A percentile compares a stretch with the other conserved stretches of the same genome.
Evolutionary conservation across 257 asterid genomes (phyloP).

Genomic region (Orobanche coerulescens): DNA sequence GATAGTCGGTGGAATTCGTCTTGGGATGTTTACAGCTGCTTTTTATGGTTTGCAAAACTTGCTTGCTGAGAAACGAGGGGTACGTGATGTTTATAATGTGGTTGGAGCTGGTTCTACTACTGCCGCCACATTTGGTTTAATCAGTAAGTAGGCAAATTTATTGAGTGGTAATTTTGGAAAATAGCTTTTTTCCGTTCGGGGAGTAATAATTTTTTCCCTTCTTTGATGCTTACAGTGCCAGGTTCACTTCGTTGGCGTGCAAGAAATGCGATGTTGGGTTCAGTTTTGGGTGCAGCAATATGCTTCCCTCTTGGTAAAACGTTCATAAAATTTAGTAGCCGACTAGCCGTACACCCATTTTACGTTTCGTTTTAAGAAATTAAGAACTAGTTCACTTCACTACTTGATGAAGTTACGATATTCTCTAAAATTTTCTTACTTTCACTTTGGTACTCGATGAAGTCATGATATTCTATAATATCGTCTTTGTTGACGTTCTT

Average conservation of each 20-base stretch:
- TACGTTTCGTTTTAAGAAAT: too few relatives aligned
- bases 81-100: conserved; percentile 75
- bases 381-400: too few relatives aligned
- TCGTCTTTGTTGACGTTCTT: background rate
- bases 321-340: conserved; percentile 5
- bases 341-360: background rate
- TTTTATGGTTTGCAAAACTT: conserved; percentile 80
- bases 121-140: conserved; percentile 85
- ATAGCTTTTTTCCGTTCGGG: background rate
- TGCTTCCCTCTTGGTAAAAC: conserved; percentile 87
- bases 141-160: conserved; percentile 42
- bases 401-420: background rate
- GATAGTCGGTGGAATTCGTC: conserved; percentile 89
- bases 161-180: background rate
- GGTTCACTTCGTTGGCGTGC: conserved; percentile 85
- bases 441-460: background rate
- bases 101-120: conserved; percentile 98
- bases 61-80: conserved; percentile 83
- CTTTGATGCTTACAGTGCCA: conserved; percentile 58
- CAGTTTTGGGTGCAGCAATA: conserved; percentile 79
- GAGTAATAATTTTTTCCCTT: conserved; percentile 7
- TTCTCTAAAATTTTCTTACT: too few relatives aligned
- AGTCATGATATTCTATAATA: background rate
- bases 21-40: conserved; percentile 90
- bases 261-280: conserved; percentile 83